These are phyloP conservation scores for Rutstroemia sp. DNA, from an alignment of 2,329 filamentous ascomycete species.

Conservation along the genomic window DNA sequence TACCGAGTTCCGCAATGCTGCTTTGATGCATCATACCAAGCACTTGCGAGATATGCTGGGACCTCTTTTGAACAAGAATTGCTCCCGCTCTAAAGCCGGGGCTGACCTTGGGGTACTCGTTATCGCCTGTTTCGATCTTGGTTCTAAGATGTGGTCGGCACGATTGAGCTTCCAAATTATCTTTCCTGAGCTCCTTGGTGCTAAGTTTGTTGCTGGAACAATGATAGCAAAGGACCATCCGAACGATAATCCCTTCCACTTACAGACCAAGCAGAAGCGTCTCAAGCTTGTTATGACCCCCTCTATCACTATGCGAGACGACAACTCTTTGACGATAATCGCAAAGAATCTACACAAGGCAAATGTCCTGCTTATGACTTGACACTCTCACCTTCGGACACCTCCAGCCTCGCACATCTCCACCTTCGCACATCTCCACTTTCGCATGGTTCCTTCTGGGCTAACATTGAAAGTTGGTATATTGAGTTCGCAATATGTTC, in stretches of 20 bases:
- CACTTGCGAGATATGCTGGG: slow-evolving; percentile 37
- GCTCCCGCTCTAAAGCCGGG: slow-evolving; percentile 32
- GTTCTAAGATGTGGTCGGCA: slow-evolving; percentile 39
- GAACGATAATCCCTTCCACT: slow-evolving; percentile 32
- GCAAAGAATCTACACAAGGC: slow-evolving; percentile 12
- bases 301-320: slow-evolving; percentile 46
- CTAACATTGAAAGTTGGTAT: too few relatives aligned
- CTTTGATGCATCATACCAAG: slow-evolving; percentile 20
- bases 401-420: too few relatives aligned
- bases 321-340: slow-evolving; percentile 25
- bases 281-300: slow-evolving; percentile 49
- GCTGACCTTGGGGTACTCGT: slow-evolving; percentile 31
- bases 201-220: slow-evolving; percentile 39
- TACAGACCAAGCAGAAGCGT: slow-evolving; percentile 44
- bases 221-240: slow-evolving; percentile 39
- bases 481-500: not conserved
- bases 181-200: slow-evolving; percentile 43
- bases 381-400: not conserved
- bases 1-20: slow-evolving; percentile 17
- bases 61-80: slow-evolving; percentile 34
- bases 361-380: slow-evolving; percentile 25
- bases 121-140: slow-evolving; percentile 26
- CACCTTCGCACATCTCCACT: too few relatives aligned
- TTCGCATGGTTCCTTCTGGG: too few relatives aligned
- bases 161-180: slow-evolving; percentile 36